phyloP scores from a whole-genome alignment of 176 grass and related monocot genomes.

The Eragrostis nindensis region DNA sequence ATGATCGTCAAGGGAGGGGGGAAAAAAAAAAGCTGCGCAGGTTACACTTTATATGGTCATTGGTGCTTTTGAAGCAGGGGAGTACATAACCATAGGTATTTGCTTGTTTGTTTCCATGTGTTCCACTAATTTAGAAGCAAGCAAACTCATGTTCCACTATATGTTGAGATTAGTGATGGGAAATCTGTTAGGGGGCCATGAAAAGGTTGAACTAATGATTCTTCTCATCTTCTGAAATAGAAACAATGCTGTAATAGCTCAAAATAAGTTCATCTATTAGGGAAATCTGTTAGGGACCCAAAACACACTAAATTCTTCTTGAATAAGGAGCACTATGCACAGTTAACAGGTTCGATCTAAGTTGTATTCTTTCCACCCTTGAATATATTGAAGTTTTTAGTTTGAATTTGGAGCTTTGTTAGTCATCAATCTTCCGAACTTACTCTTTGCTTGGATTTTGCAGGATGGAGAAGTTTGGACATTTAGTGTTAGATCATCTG shows the following conservation, averaged over 20 bases:
- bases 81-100: neutral
- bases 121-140: neutral
- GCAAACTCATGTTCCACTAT: neutral
- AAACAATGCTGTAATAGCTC: neutral
- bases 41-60: neutral
- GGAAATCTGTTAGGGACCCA: neutral
- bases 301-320: neutral
- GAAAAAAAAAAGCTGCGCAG: neutral
- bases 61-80: neutral
- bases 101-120: neutral
- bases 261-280: neutral
- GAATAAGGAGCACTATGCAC: neutral
- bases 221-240: neutral
- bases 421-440: neutral
- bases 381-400: neutral
- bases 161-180: neutral
- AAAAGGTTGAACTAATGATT: neutral
- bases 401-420: neutral
- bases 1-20: neutral
- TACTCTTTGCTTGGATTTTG: constrained; percentile 28
- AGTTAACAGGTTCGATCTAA: neutral
- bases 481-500: constrained; percentile 92
- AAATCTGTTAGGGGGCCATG: neutral
- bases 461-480: constrained; percentile 99
- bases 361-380: neutral